Evolutionary conservation across 495 filamentous ascomycete genomes (phyloP).

Genomic region (Cercophora sp.): DNA sequence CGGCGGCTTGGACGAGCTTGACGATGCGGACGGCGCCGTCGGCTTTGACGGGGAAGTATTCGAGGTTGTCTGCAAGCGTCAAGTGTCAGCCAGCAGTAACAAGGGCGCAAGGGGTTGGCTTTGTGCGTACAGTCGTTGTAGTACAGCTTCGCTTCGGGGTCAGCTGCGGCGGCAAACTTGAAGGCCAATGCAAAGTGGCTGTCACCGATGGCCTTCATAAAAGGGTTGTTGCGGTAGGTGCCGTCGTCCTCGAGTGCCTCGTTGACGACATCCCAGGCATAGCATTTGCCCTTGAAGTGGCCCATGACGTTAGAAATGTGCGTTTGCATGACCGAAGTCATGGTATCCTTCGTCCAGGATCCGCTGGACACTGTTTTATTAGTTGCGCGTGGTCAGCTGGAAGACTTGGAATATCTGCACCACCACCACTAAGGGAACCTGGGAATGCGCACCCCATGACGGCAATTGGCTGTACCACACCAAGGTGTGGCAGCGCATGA

Average conservation of each 20-base stretch:
- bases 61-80: slow-evolving; percentile 36
- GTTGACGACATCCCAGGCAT: slow-evolving; percentile 60
- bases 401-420: too few relatives aligned
- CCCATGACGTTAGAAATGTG: slow-evolving; percentile 50
- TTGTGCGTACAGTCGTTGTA: slow-evolving; percentile 61
- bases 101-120: too few relatives aligned
- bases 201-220: slow-evolving; percentile 51
- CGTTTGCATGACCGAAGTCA: slow-evolving; percentile 47
- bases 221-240: slow-evolving; percentile 44
- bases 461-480: slow-evolving; percentile 58
- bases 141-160: slow-evolving; percentile 55
- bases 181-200: slow-evolving; percentile 52
- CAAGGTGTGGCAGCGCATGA: slow-evolving; percentile 53
- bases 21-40: slow-evolving; percentile 38
- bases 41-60: slow-evolving; percentile 44
- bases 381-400: slow-evolving; percentile 2
- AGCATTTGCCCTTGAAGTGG: slow-evolving; percentile 55
- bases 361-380: slow-evolving; percentile 27
- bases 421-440: too few relatives aligned
- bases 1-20: slow-evolving; percentile 33
- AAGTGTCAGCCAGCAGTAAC: too few relatives aligned
- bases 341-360: slow-evolving; percentile 46
- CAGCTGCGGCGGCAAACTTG: slow-evolving; percentile 47
- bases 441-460: slow-evolving; percentile 38
- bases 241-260: slow-evolving; percentile 56